Base-by-base conservation (phyloP, 2,329 filamentous ascomycete genomes). In the Colletotrichum orbiculare region DNA sequence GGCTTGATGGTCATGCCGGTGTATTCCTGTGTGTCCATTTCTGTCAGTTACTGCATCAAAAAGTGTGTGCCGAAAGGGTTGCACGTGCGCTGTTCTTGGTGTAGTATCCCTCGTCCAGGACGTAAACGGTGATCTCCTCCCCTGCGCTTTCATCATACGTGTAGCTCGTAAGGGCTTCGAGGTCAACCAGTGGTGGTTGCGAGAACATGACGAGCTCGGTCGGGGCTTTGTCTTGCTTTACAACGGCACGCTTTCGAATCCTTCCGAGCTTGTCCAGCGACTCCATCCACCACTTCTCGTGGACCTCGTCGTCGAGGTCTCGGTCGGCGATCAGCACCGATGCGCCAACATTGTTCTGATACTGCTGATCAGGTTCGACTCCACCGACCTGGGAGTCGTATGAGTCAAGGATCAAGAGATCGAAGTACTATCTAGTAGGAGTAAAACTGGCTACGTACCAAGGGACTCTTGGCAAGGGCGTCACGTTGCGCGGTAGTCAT, bases 201-300 rank as follows among this genome's bases (percentile, higher is more conserved):
- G 54, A 56, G 11, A 56, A 3, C 2, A 56, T 41, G 43, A 48
- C 13, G 17, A 56, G 54, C 8, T 47, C 54, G 10, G 43, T 47
- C 6, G 54, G 54, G n/a, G 43, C 54, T 9, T 4, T 13, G 15
- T 17, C 9, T 11, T 56, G 54, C 35, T 39, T 47, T 1, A 48
- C 43, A 1, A 56, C 43, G 15, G 54, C 43, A 3, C 54, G 54
- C 54, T 56, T 56, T 25, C 15, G 34, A 25, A 56, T 41, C 6
- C 8, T 47, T 0, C 35, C 11, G 2, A 48, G 54, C 42, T 39
- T 47, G n/a, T 56, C 43, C 7, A 48, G 54, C 6, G 54, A 56
- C 8, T 56, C 43, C 35, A 6, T 47, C 54, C 54, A 56, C 54
- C 54, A 56, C 33, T 56, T 48, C 42, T 56, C 43, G 35, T 47